phyloP scores from a whole-genome alignment of 2,329 filamentous ascomycete species.

The Juglanconis oblonga region DNA sequence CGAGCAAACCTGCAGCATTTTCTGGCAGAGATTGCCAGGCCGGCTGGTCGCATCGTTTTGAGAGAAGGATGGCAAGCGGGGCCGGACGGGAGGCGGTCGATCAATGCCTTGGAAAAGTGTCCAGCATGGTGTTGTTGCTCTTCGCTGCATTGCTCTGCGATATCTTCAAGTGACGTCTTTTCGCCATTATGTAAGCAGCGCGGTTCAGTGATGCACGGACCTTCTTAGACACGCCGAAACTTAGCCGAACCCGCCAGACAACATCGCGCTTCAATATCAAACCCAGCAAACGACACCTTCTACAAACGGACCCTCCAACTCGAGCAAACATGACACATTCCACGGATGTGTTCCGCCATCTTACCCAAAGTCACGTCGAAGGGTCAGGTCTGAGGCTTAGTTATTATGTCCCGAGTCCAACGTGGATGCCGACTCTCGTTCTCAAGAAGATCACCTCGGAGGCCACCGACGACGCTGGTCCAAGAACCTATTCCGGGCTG shows the following conservation, averaged over 20 bases:
- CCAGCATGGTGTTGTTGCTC: background rate
- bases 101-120: background rate
- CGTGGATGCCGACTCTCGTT: background rate
- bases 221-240: background rate
- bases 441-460: background rate
- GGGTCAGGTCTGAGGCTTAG: background rate
- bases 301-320: background rate
- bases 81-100: background rate
- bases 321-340: background rate
- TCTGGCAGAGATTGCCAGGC: slow-evolving; percentile 12
- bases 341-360: background rate
- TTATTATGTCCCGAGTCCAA: too few species aligned
- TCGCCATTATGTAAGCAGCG: background rate
- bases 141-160: too few species aligned
- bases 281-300: background rate
- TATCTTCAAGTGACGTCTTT: background rate
- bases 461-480: background rate
- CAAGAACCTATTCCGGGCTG: background rate
- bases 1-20: background rate
- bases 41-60: slow-evolving; percentile 16
- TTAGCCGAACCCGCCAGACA: background rate
- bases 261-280: background rate
- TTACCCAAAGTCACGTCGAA: background rate
- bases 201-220: background rate
- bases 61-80: background rate